These are phyloP conservation scores for Psilocybe sp. DNA, from an alignment of 768 basidiomycete species.

Conservation along the genomic window DNA sequence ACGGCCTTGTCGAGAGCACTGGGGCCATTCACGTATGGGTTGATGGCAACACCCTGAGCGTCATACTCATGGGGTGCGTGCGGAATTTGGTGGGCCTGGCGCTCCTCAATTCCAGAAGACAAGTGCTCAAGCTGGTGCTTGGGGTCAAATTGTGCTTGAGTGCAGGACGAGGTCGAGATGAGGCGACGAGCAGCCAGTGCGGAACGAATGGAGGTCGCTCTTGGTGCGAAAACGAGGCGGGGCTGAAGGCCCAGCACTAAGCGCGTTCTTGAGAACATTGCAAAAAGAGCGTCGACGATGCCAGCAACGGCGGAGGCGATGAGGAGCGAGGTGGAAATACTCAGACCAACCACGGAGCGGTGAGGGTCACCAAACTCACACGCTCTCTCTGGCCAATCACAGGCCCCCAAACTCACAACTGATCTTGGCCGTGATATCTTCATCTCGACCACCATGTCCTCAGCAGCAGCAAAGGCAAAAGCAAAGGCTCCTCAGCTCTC, in stretches of 20 bases:
- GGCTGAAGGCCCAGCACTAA: conserved; percentile 52
- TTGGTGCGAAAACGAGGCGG: conserved; percentile 32
- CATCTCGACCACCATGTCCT: conserved; percentile 40
- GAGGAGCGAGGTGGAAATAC: conserved; percentile 20
- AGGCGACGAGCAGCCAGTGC: conserved; percentile 47
- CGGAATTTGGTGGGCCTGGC: conserved; percentile 21
- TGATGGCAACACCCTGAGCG: conserved; percentile 49
- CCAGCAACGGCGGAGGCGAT: conserved; percentile 35
- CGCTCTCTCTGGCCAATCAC: conserved; percentile 42
- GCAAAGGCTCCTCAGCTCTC: conserved; percentile 55
- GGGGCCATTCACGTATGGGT: conserved; percentile 77
- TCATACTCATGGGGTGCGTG: conserved; percentile 24
- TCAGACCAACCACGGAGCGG: conserved; percentile 27
- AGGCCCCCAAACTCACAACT: conserved; percentile 25
- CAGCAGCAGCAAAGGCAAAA: conserved; percentile 52
- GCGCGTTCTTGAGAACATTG: conserved; percentile 54
- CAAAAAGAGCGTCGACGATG: conserved; percentile 33
- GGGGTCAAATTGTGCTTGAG: conserved; percentile 35
- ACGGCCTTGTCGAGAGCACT: conserved; percentile 95
- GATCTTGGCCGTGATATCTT: background rate
- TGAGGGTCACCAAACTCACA: conserved; percentile 33
- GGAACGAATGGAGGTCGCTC: conserved; percentile 27
- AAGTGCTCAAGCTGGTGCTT: conserved; percentile 25
- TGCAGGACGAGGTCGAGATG: conserved; percentile 41
- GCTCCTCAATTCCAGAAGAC: conserved; percentile 34